Evolutionary conservation across 306 rosid genomes (phyloP), one percentile per base, ranked within the genome.

Genomic region (Vigna nakashimae): DNA sequence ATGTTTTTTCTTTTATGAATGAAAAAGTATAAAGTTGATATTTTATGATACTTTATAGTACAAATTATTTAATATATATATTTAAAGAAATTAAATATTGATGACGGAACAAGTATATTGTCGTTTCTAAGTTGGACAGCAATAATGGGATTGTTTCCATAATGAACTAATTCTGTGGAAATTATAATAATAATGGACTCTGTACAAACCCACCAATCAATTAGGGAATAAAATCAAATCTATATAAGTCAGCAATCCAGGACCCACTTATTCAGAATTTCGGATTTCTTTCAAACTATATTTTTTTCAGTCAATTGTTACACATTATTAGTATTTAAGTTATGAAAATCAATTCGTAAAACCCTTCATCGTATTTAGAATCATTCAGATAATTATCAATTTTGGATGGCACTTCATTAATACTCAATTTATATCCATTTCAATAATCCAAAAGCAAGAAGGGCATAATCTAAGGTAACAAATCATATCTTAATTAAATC

Each of bases 141-240:
- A 82, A 82, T 82, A 15, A 82, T 71, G 73, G 1, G 16, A 53
- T n/a, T 71, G 82, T 71, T 71, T 55, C 74, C 64, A 68, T 9
- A 1, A 65, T 32, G 26, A 75, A 75, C 60, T 5, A 34, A 3
- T 30, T 46, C 6, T 74, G 24, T 57, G 80, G 51, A 69, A 20
- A 48, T 6, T 51, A 40, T 43, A 32, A 51, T 8, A 40, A 42
- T 42, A 5, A 40, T 81, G 42, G 68, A 62, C 1, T 62, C 36
- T 77, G 59, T 82, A 77, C 75, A 53, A 26, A 32, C 28, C 69
- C 85, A 34, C 38, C 38, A 4, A 5, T 34, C 38, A 34, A 34
- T 4, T 0, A 0, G 0, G 1, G 36, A 32, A 32, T 32, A 32
- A 32, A 32, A 32, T 32, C 0, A 32, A 32, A 32, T 32, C 36